Conservation (phyloP, 306 rosid genomes). For the Medicago ruthenica region DNA sequence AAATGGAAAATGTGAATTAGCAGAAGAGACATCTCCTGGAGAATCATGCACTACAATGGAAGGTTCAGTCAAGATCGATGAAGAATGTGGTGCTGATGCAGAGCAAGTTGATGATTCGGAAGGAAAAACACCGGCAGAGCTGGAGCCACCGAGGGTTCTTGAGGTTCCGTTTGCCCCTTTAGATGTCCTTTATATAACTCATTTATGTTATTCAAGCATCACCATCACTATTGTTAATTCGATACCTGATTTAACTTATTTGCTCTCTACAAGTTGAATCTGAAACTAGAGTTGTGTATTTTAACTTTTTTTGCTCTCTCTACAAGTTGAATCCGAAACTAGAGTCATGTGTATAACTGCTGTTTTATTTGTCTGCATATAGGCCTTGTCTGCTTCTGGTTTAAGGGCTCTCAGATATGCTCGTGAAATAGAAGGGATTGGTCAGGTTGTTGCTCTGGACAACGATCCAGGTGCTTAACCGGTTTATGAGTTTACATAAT, state of each 20-base stretch:
- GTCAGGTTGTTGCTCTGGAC: slow-evolving; percentile 94
- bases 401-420: slow-evolving; percentile 97
- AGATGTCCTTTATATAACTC: slow-evolving; percentile 7
- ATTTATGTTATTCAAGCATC: background rate
- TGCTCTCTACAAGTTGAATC: background rate
- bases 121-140: slow-evolving; percentile 62
- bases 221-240: slow-evolving; percentile 3
- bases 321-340: slow-evolving; percentile 13
- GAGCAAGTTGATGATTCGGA: slow-evolving; percentile 48
- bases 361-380: slow-evolving; percentile 30
- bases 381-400: slow-evolving; percentile 99
- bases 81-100: slow-evolving; percentile 51
- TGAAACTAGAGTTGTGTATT: slow-evolving; percentile 21
- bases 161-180: slow-evolving; percentile 61
- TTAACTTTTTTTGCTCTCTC: background rate
- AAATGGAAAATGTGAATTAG: slow-evolving; percentile 59
- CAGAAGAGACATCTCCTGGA: slow-evolving; percentile 56
- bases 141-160: slow-evolving; percentile 86
- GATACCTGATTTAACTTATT: slow-evolving; percentile 4
- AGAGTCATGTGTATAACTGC: slow-evolving; percentile 19
- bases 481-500: slow-evolving; percentile 19
- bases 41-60: slow-evolving; percentile 55
- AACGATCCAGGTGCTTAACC: slow-evolving; percentile 76
- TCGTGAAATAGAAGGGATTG: slow-evolving; percentile 90
- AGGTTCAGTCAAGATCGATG: slow-evolving; percentile 49